Conservation (phyloP, 1,284 basidiomycete species). For the Ganoderma resinaceum region DNA sequence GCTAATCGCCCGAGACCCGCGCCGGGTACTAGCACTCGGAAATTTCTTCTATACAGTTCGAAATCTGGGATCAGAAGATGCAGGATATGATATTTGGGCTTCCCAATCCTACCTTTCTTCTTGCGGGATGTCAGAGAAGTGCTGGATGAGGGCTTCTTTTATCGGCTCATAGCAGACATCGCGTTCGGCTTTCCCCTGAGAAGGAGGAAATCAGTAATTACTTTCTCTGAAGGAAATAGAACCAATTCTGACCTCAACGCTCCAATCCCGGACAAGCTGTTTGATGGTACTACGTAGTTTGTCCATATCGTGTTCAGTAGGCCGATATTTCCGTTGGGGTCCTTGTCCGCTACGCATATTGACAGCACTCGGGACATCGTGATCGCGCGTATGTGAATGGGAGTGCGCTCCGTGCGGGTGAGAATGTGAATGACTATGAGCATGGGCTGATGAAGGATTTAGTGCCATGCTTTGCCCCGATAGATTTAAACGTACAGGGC, state of each 20-base stretch:
- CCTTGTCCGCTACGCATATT: slow-evolving; percentile 1
- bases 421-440: slow-evolving; percentile 5
- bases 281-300: slow-evolving; percentile 90
- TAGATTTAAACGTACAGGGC: background rate
- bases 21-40: slow-evolving; percentile 87
- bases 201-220: background rate
- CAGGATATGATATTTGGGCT: background rate
- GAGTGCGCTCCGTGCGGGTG: slow-evolving; percentile 24
- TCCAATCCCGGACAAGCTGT: slow-evolving; percentile 93
- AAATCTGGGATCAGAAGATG: background rate
- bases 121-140: slow-evolving; percentile 60
- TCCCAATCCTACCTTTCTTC: slow-evolving; percentile 54
- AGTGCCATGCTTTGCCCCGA: background rate
- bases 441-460: slow-evolving; percentile 17
- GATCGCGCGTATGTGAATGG: slow-evolving; percentile 32
- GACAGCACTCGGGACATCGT: slow-evolving; percentile 35
- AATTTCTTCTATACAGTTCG: slow-evolving; percentile 48
- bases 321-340: slow-evolving; percentile 47
- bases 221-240: background rate
- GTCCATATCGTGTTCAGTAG: slow-evolving; percentile 81
- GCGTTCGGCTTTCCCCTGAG: slow-evolving; percentile 79
- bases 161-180: slow-evolving; percentile 83
- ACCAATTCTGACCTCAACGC: slow-evolving; percentile 54
- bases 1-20: slow-evolving; percentile 87
- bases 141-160: slow-evolving; percentile 71